Base-by-base conservation (phyloP, 768 basidiomycete species). In the Hygrocybe punicea region DNA sequence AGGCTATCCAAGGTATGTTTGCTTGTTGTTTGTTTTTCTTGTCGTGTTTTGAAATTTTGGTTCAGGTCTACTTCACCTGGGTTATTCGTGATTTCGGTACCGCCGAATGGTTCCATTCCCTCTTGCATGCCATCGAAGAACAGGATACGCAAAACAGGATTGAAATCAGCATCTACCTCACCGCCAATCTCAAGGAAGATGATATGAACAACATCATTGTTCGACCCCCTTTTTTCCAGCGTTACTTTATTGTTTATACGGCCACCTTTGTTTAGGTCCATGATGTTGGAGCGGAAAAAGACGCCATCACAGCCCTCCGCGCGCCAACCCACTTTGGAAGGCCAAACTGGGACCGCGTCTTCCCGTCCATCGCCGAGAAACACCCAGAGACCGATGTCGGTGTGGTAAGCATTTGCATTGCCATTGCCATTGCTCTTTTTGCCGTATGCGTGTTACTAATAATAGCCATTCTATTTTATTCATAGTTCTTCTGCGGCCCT, bases 81-180 rank as follows among this genome's bases (percentile, higher is more conserved):
- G 92, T 95, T 65, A 96, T 96, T 68, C 88, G 91, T 63, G 93
- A 95, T 71, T 93, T 92, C 65, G 90, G 88, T 60, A 81, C 82
- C 37, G 90, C 91, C 4, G 91, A 92, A 69, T 93, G 91, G 91
- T 96, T 97, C 84, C 92, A 95, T 73, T 91, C 90, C 6, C 83
- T 98, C 29, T 77, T 98, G 58, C 85, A 91, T 63, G 94, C 95
- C 19, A 90, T 96, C 62, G 94, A 97, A 70, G 92, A 92, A 62
- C 92, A 97, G 69, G 95, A 98, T 67, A 81, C 81, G 9, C 83
- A 84, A 69, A 86, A 88, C 69, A 74, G 84, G 60, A 95, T 95
- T 60, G 94, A 97, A 76, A 95, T 96, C 68, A 93, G 87, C 74
- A 95, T 93, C 63, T 93, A 96, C 70, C 83, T 98, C 19, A 97